Percentiles rank a stretch among this genome's conserved stretches.
Conservation (phyloP, 495 filamentous ascomycete species). For the Penicillium egyptiacum region DNA sequence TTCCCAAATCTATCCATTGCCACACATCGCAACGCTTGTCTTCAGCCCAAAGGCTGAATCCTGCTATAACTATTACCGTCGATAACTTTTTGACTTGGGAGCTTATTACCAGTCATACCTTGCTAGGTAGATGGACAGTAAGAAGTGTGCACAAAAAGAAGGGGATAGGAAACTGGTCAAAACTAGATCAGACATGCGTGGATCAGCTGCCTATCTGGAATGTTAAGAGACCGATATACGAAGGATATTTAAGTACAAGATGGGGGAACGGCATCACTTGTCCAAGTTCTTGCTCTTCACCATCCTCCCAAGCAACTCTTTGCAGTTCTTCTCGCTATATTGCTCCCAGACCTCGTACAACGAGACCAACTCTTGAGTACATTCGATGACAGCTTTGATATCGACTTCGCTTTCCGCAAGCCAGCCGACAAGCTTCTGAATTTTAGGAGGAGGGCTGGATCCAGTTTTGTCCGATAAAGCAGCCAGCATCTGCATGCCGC, state of each 20-base stretch:
- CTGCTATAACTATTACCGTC: too few species aligned
- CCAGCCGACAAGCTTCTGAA: conserved; percentile 78
- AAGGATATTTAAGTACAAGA: conserved; percentile 1
- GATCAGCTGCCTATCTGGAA: background rate
- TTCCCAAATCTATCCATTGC: too few species aligned
- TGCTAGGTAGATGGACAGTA: background rate
- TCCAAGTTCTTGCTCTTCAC: conserved; percentile 82
- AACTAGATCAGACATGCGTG: background rate
- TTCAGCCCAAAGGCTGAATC: too few species aligned
- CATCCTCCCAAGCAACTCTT: conserved; percentile 76
- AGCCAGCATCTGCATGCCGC: conserved; percentile 42
- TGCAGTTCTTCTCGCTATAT: conserved; percentile 81
- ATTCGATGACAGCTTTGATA: conserved; percentile 88
- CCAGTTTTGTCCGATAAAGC: conserved; percentile 39
- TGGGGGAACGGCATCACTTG: conserved; percentile 46
- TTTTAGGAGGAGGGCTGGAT: conserved; percentile 48
- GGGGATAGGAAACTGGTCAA: background rate
- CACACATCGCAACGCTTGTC: too few species aligned
- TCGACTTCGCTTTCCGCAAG: conserved; percentile 91
- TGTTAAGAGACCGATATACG: conserved; percentile 6
- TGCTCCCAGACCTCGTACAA: conserved; percentile 91
- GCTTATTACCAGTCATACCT: background rate
- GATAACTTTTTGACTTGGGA: background rate
- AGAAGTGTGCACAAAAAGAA: background rate
- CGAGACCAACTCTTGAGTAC: conserved; percentile 91